Conservation (phyloP, 805 yeast species). For the Candida schatavii region DNA sequence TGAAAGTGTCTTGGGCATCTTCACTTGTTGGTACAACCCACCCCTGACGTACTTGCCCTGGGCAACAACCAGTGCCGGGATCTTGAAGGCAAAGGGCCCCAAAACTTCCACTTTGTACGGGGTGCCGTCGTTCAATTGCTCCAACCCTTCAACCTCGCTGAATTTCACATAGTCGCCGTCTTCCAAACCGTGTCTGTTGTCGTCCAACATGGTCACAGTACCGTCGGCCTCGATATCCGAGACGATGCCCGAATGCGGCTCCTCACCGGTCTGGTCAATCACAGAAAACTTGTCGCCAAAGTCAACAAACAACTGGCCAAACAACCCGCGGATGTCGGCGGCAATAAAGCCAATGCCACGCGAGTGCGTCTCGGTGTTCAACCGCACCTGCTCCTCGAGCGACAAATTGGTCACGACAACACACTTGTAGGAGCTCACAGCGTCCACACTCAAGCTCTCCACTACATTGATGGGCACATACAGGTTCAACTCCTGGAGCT, state of each 20-base stretch:
- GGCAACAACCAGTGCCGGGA: constrained; percentile 47
- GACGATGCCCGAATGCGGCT: constrained; percentile 80
- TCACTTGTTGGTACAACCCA: constrained; percentile 90
- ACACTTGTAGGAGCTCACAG: constrained; percentile 65
- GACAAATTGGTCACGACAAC: constrained; percentile 77
- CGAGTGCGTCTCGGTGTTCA: constrained; percentile 73
- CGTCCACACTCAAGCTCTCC: constrained; percentile 50
- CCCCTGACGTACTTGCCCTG: constrained; percentile 69
- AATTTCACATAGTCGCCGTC: constrained; percentile 90
- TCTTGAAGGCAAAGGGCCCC: constrained; percentile 92
- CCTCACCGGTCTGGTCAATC: constrained; percentile 88
- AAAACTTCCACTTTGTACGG: constrained; percentile 76
- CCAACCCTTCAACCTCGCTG: constrained; percentile 79
- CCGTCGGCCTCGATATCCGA: constrained; percentile 87
- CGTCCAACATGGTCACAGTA: constrained; percentile 90
- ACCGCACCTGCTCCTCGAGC: constrained; percentile 68
- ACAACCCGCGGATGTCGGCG: constrained; percentile 82
- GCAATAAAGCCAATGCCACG: constrained; percentile 75
- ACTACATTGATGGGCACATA: constrained; percentile 84
- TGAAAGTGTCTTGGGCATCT: constrained; percentile 63
- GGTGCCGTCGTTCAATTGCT: constrained; percentile 67
- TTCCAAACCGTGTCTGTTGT: constrained; percentile 87
- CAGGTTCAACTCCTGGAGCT: constrained; percentile 77
- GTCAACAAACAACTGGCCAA: constrained; percentile 87
- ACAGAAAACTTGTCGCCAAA: constrained; percentile 81